phyloP scores from a whole-genome alignment of 2,329 filamentous ascomycete species.

The Apiospora aurea region DNA sequence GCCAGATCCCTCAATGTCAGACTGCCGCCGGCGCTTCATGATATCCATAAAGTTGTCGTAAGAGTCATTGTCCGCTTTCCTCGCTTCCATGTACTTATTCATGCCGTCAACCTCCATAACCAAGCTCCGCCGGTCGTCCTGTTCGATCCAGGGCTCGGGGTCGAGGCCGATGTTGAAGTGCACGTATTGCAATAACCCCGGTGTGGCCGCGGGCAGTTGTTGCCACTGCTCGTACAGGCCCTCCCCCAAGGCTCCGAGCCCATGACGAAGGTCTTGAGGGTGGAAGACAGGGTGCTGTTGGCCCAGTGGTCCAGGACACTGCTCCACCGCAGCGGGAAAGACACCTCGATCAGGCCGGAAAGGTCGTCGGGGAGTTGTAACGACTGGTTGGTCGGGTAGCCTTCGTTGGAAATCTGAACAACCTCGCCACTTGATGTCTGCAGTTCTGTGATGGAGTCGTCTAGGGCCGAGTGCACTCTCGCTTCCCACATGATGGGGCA shows the following conservation, averaged over 20 bases:
- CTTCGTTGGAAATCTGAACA: neutral
- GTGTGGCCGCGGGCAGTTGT: constrained; percentile 1
- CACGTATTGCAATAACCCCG: constrained; percentile 22
- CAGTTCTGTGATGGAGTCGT: constrained; percentile 18
- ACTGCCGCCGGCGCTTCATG: neutral
- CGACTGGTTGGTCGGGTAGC: neutral
- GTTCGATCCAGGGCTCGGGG: constrained; percentile 17
- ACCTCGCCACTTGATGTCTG: neutral
- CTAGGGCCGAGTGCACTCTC: constrained; percentile 21
- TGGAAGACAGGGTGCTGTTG: constrained; percentile 15
- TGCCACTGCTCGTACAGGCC: constrained; percentile 16
- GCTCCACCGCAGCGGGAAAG: constrained; percentile 26
- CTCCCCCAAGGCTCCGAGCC: neutral
- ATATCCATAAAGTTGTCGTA: neutral
- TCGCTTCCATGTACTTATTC: neutral
- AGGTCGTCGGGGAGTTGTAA: neutral
- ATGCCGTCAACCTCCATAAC: neutral
- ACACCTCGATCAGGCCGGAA: neutral
- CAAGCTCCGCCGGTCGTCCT: neutral
- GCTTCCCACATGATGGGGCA: constrained; percentile 45
- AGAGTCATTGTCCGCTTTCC: neutral
- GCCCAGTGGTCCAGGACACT: constrained; percentile 25
- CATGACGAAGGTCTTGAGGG: neutral
- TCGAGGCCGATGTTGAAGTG: constrained; percentile 23
- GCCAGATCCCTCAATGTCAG: neutral